Evolutionary conservation across 192 early-diverging fungal genomes (phyloP), one percentile per base, ranked within the genome.

Genomic region (Coemansia sp.): DNA sequence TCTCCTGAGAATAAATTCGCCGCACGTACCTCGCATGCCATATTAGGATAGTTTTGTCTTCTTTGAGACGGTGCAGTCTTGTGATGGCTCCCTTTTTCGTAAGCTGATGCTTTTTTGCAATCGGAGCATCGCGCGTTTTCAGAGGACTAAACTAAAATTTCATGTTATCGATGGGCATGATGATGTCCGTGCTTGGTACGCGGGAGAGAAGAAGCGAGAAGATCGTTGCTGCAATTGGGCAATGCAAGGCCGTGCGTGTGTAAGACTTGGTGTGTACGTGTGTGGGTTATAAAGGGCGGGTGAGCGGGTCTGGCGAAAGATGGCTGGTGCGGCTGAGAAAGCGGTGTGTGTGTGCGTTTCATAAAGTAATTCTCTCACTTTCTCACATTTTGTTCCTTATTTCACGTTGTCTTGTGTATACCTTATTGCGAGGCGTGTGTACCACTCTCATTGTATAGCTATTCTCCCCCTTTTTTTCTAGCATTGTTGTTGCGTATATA

Each of bases 211-310:
- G 17, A 43, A 43, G 42, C 15, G 15, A 14, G 25, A 10, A 24
- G 10, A 9, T 12, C 23, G 12, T 11, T 37, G 50, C 17, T 53
- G 50, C 25, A 53, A 53, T 53, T 53, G 50, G 50, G 18, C 50
- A 53, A 53, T 53, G 50, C 50, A 53, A 53, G 30, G 50, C 25
- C 50, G 25, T 38, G 41, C 5, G 13, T 9, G 50, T 53, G 17
- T n/a, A n/a, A n/a, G n/a, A n/a, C n/a, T n/a, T n/a, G n/a, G n/a
- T n/a, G n/a, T n/a, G n/a, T n/a, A n/a, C n/a, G n/a, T n/a, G n/a
- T n/a, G n/a, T n/a, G n/a, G n/a, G 17, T 43, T 43, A 43, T 18
- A 43, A 43, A 43, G 41, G 17, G n/a, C n/a, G n/a, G n/a, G 41
- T 18, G 41, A 7, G 2, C 27, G 27, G 27, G 27, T 30, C 27